Base-by-base conservation (phyloP, 345 rosid species). In the Heritiera fomes region DNA sequence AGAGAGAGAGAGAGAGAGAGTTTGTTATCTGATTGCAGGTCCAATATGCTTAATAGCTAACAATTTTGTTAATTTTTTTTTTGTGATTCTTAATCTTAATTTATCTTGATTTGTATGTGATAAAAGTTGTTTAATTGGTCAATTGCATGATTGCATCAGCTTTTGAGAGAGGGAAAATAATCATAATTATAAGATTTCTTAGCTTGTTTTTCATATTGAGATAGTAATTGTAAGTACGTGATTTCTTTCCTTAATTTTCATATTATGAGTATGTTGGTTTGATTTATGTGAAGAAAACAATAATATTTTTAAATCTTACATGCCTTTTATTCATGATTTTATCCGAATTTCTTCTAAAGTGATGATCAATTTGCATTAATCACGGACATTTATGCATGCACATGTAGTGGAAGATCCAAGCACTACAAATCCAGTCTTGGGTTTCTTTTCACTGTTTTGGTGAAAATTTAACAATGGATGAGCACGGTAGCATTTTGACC, bases 391-490 rank as follows among this genome's bases (percentile, higher is more conserved):
- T n/a, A 4, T 43, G 23, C 30, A 28, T 55, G 20, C 61, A 2
- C n/a, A 28, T 80, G 87, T 79, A 80, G 67, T 69, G 80, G 84
- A 84, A 82, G 84, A 85, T 85, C 87, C 74, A 87, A 85, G 77
- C 84, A 84, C 63, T 75, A 28, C 45, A 77, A 84, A 77, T 52
- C 61, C 63, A 73, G 60, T 75, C 80, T 77, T 50, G 75, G 81
- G 83, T 72, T 64, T 68, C 63, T 45, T 63, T 80, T 80, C 82
- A 52, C 79, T 62, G 5, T 30, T 77, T 62, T 71, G 77, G 80
- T 62, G 80, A 84, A 72, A 76, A 52, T 72, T 75, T 28, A 8
- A 81, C 23, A 20, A 94, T 92, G 98, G 98, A 93, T 46, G 95
- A 83, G 20, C 82, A 84, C 63, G 87, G 90, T 55, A 79, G 64